These are phyloP conservation scores for Solanum paucissectum DNA, from an alignment of 257 asterid genomes.

Conservation along the genomic window DNA sequence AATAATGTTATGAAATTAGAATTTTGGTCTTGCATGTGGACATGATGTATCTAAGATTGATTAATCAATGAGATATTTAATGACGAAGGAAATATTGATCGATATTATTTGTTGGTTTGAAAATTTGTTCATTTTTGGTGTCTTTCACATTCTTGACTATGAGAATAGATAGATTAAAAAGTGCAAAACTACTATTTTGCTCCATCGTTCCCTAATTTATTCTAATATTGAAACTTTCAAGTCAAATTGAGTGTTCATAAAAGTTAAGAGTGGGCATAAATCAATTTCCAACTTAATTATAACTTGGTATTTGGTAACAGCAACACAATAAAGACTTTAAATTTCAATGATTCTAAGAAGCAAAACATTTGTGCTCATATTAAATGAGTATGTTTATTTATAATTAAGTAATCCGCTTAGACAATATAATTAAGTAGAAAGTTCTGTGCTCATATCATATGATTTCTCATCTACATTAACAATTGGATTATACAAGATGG, in stretches of 20 bases:
- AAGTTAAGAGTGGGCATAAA: neutral
- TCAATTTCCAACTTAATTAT: neutral
- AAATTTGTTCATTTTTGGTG: neutral
- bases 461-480: neutral
- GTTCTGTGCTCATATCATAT: neutral
- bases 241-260: neutral
- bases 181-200: neutral
- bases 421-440: neutral
- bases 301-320: neutral
- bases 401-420: neutral
- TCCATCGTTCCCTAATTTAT: neutral
- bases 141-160: neutral
- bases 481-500: neutral
- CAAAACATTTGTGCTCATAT: neutral
- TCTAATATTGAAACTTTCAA: neutral
- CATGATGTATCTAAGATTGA: neutral
- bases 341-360: neutral
- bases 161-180: neutral
- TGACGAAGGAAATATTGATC: rapidly evolving
- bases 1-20: rapidly evolving
- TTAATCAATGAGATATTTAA: neutral
- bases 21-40: neutral
- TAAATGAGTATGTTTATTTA: neutral
- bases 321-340: neutral
- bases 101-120: neutral